Base-by-base conservation (phyloP, 768 basidiomycete species). In the Gloeostereum incarnatum region DNA sequence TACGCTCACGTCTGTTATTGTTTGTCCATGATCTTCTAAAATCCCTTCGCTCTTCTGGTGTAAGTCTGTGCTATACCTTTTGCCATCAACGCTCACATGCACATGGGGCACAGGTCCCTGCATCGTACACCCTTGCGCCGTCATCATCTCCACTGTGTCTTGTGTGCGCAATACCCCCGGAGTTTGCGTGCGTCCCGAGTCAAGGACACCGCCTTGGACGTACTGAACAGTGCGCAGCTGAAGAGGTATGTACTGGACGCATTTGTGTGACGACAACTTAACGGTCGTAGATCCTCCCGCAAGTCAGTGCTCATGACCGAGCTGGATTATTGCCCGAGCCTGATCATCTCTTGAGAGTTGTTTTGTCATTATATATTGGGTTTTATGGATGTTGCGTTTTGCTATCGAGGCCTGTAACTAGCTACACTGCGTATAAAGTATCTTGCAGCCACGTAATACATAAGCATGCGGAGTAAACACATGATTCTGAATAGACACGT, bases 11-110 rank as follows among this genome's bases (percentile, higher is more conserved):
- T 31, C 71, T 73, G 29, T 62, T 85, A 10, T 45, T 70, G 19
- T 78, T 81, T 55, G 66, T 84, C 29, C 82, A 84, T 49, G 67
- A 75, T 45, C 61, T 82, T 21, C 50, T 81, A 30, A 69, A 74
- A 45, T 67, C 70, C 3, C 66, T 85, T 30, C 71, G 73, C 27
- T 65, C 71, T 2, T 66, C 69, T 39, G 81, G 79, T 49, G 81
- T 85, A 49, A 49, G 71, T 57, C 40, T 39, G 18, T 27, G 9
- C 21, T 38, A 20, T 30, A 30, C 36, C 25, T 33, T 44, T 23
- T 38, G 24, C 46, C 9, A 21, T 35, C 21, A 19, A 24, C 24
- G 17, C 26, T 44, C 22, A 35, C 37, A 25, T 22, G 41, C 33
- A 44, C 36, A 41, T 41, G 17, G 27, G 14, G 36, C 33, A 25